Base-by-base conservation (phyloP, 306 rosid species). In the Mucuna pruriens region DNA sequence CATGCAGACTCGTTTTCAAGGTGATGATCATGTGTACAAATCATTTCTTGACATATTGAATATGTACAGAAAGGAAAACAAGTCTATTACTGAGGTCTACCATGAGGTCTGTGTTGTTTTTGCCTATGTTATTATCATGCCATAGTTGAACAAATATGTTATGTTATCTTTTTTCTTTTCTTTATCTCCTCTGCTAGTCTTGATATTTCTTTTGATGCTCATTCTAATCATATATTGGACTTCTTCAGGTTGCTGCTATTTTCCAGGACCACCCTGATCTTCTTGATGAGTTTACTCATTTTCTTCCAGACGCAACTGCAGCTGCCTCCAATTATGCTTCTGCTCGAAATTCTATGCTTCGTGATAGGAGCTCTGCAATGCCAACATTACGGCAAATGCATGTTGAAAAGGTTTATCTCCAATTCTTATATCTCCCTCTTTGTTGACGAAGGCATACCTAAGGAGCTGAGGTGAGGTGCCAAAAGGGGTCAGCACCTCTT, bases 51-150 rank as follows among this genome's bases (percentile, higher is more conserved):
- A 92, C 88, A 90, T 96, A 88, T 88, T 96, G 89, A 96, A 93
- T 74, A 88, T 90, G 98, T 96, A 96, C 93, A 90, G 98, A 85
- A 95, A 90, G 89, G 99, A 93, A 86, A 90, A 83, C 84, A 96
- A 92, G 88, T 77, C 97, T 74, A 96, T 93, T 72, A 60, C 76
- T 7, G 97, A 90, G 79, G 99, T 92, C 82, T 90, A 90, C 86
- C 88, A 86, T 85, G 99, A 96, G 98, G 99, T 96, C 55, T 46
- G 94, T 80, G 73, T 75, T 82, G 62, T 52, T 55, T 52, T 16
- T 52, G 25, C 71, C 63, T 62, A 62, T 13, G 67, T 16, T 13
- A 61, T 23, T 80, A 38, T 86, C 66, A 68, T 80, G 45, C 45
- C 52, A 29, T 57, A 38, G 70, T 42, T 26, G 54, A 36, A 22